Percentiles rank a stretch among this genome's conserved stretches.
These are phyloP conservation scores for Quercus tomentella DNA, from an alignment of 331 rosid species.

Conservation along the genomic window DNA sequence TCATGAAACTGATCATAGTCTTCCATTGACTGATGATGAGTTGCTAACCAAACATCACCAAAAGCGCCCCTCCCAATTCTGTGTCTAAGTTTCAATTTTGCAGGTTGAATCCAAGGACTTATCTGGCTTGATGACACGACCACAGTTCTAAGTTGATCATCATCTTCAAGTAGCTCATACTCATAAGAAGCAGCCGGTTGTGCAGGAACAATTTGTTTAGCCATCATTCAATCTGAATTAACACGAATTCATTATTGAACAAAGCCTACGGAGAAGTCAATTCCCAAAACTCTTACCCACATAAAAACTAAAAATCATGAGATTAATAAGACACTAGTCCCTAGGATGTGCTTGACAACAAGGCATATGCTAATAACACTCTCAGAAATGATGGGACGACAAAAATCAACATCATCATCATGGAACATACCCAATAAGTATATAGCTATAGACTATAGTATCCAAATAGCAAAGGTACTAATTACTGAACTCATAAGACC, in stretches of 20 bases:
- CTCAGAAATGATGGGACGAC: not conserved
- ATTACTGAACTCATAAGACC: not conserved
- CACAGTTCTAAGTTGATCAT: slow-evolving; percentile 49
- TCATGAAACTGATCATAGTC: slow-evolving; percentile 78
- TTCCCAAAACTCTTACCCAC: no score
- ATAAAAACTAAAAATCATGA: no score
- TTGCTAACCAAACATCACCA: slow-evolving; percentile 97
- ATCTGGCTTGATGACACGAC: slow-evolving; percentile 29
- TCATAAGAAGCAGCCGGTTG: slow-evolving; percentile 52
- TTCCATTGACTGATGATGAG: slow-evolving; percentile 78
- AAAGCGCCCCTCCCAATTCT: slow-evolving; percentile 85
- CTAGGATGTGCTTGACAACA: no score
- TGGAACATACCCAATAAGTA: not conserved
- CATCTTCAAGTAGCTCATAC: slow-evolving; percentile 61
- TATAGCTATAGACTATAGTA: no score
- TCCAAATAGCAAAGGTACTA: not conserved
- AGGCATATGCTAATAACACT: no score
- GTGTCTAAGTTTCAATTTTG: slow-evolving; percentile 76
- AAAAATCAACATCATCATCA: not conserved
- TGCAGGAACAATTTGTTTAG: slow-evolving; percentile 42
- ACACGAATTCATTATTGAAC: not conserved
- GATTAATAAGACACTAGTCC: no score
- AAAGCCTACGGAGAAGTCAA: not conserved
- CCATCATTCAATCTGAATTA: slow-evolving; percentile 55
- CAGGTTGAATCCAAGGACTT: slow-evolving; percentile 75